Evolutionary conservation across 1,284 basidiomycete genomes (phyloP).

Genomic region (Lentinula novae-zelandiae): DNA sequence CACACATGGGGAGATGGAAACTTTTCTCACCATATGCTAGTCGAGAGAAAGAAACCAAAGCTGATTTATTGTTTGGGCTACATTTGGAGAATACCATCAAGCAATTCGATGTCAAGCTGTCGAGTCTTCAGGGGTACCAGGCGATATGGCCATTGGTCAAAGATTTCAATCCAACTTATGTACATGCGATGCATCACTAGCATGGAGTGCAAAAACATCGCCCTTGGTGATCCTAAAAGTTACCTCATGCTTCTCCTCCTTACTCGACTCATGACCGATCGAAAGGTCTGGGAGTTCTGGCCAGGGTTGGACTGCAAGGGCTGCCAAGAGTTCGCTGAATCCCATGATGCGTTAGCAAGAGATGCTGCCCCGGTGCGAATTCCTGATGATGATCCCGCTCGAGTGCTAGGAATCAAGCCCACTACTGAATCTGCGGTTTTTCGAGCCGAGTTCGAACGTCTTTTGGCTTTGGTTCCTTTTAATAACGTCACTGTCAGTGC

Average conservation of each 20-base stretch:
- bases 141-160: not conserved
- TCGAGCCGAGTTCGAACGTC: too few relatives aligned
- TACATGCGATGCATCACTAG: not conserved
- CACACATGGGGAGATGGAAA: not conserved
- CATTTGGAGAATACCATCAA: not conserved
- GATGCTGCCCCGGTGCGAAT: not conserved
- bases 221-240: not conserved
- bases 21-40: not conserved
- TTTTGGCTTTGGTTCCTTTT: too few relatives aligned
- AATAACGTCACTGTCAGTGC: too few relatives aligned
- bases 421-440: too few relatives aligned
- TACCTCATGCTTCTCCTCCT: not conserved
- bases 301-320: not conserved
- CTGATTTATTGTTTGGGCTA: not conserved
- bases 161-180: not conserved
- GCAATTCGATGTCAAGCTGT: not conserved
- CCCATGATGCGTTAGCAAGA: not conserved
- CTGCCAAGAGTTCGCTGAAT: not conserved
- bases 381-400: not conserved
- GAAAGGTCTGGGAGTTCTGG: not conserved
- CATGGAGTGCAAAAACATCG: not conserved
- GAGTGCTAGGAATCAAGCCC: not conserved
- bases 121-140: not conserved
- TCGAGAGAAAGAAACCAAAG: not conserved
- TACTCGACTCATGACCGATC: not conserved